Base-by-base conservation (phyloP, 257 asterid species). In the Plantago elongata region DNA sequence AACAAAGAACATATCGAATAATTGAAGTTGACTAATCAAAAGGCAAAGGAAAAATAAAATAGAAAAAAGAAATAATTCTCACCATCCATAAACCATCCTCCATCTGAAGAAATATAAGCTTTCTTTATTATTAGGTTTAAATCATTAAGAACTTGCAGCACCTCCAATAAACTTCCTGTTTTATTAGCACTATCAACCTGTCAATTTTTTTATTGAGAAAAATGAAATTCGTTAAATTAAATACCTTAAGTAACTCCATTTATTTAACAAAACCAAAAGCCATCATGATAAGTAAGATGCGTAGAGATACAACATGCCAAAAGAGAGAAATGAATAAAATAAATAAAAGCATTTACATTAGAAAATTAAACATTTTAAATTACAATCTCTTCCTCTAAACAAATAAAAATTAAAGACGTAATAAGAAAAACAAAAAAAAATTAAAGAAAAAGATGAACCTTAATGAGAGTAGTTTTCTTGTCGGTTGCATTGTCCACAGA, bases 41-140 rank as follows among this genome's bases (percentile, higher is more conserved):
- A 34, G 40, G 40, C 4, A 0, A 34, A 34, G 40, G 40, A 7
- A 22, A 14, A 4, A 46, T 27, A 1, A 54, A n/a, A 50, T 13
- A 59, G 13, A 9, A n/a, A 54, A 27, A 27, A 14, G n/a, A 22
- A 9, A 13, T 14, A 60, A 34, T 11, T 3, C 50, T 78, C 42
- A 91, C 98, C 97, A 83, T 91, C 98, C 96, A 88, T 91, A 67
- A 91, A 91, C 96, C 98, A 91, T 61, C 69, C 96, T 11, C 95
- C 98, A 75, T 91, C 98, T 4, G 97, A 91, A 69, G 95, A 79
- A 77, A 91, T 91, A 78, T 91, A 91, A 63, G 98, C 98, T 72
- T 88, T 81, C 62, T 51, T 83, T 55, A 88, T 77, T 29, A 84
- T 75, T 69, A 88, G 79, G 78, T 84, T 81, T 83, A 88, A 66